Base-by-base conservation (phyloP, 371 early-diverging fungal species). In the Capillidium heterosporum region DNA sequence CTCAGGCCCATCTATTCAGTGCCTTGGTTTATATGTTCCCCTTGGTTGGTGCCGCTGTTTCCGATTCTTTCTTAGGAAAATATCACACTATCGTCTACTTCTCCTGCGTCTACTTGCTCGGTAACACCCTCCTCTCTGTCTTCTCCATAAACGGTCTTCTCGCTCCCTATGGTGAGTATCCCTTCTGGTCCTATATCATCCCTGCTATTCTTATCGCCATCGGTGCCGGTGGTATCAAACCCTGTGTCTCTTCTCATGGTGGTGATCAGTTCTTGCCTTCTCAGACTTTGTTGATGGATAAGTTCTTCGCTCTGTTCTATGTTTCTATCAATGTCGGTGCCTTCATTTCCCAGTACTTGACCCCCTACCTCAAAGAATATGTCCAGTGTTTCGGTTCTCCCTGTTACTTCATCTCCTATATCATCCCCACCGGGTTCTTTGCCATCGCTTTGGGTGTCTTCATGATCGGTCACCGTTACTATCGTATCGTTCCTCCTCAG, bases 21-120 rank as follows among this genome's bases (percentile, higher is more conserved):
- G 71, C n/a, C n/a, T n/a, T n/a, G n/a, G n/a, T n/a, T n/a, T n/a
- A n/a, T n/a, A n/a, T n/a, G n/a, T n/a, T n/a, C n/a, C n/a, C n/a
- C n/a, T n/a, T n/a, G n/a, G n/a, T n/a, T n/a, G n/a, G n/a, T n/a
- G n/a, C n/a, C n/a, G n/a, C n/a, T n/a, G n/a, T n/a, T n/a, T n/a
- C n/a, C n/a, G n/a, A n/a, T n/a, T n/a, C n/a, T n/a, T n/a, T 68
- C 62, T 62, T 79, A 47, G 82, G 78, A 63, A 79, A 79, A 68
- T 82, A 70, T 71, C 59, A 59, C 64, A 84, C 83, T 48, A 84
- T 84, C 50, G 67, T 79, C 41, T 57, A 39, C 29, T 21, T 54
- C 54, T 54, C 54, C n/a, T 19, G 32, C 11, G 15, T 54, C 24
- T 54, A 54, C 54, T 23, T 54, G 4, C 5, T 54, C 24, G 54